Percentiles rank a stretch among this genome's conserved stretches.
Conservation (phyloP, 345 rosid species). For the Abelmoschus esculentus region DNA sequence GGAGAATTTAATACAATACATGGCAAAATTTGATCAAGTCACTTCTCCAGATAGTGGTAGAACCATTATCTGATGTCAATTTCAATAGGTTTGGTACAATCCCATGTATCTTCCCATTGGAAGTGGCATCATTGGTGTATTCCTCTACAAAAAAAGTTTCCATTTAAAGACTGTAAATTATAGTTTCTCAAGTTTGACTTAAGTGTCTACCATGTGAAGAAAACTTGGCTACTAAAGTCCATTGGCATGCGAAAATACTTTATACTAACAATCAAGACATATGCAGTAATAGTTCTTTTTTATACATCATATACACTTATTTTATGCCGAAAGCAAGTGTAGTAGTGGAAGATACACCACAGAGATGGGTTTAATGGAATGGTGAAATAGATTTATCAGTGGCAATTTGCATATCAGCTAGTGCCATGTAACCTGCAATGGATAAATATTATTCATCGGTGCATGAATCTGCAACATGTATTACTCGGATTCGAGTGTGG, state of each 20-base stretch:
- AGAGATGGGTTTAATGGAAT: slow-evolving; percentile 21
- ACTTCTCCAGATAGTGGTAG: slow-evolving; percentile 21
- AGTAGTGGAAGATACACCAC: slow-evolving; percentile 19
- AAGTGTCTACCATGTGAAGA: slow-evolving; percentile 16
- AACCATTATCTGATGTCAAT: slow-evolving; percentile 26
- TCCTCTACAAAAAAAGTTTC: slow-evolving; percentile 11
- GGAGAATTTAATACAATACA: neutral
- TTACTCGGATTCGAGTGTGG: neutral
- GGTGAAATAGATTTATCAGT: slow-evolving; percentile 19
- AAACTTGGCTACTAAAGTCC: slow-evolving; percentile 10
- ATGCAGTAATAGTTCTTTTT: neutral
- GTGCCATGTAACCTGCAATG: neutral
- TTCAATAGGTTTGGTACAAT: slow-evolving; percentile 38
- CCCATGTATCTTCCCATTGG: slow-evolving; percentile 19
- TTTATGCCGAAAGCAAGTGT: slow-evolving; percentile 17
- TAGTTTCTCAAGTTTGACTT: slow-evolving; percentile 32
- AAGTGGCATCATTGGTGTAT: slow-evolving; percentile 15
- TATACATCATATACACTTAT: neutral
- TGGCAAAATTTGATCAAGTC: neutral
- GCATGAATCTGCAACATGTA: neutral
- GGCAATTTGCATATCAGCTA: slow-evolving; percentile 1
- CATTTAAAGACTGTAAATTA: slow-evolving; percentile 6
- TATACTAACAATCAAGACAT: slow-evolving; percentile 7
- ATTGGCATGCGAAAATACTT: neutral
- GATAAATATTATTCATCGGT: neutral